Base-by-base conservation (phyloP, 108 stramenopile genomes). In the Cyclotella kingstonii region DNA sequence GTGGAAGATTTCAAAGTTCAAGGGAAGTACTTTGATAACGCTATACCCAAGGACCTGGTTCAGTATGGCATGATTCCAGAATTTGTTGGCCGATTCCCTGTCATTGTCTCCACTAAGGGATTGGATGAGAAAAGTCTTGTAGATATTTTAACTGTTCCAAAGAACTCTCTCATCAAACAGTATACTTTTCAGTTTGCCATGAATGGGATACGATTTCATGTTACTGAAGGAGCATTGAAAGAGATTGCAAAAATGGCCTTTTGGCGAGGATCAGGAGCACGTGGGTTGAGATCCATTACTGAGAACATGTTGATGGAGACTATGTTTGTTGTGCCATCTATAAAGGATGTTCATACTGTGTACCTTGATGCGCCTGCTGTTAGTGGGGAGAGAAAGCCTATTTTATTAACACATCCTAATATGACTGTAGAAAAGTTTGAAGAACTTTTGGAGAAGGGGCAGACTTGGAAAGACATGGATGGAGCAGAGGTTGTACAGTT, bases 11-110 rank as follows among this genome's bases (percentile, higher is more conserved):
- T 84, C 46, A 82, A 85, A 53, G 83, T 92, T 17, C 88, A 93
- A 59, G 93, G 89, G 1, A 83, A 81, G 33, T 91, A 88, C 68
- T 95, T 97, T 61, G 85, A 95, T 48, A 81, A 70, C 52, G 95
- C 90, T 38, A 90, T 95, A 70, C 97, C 98, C 30, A 90, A 87
- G 60, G 98, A 98, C 80, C 78, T 98, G 40, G 86, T 95, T 14
- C 79, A 84, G 29, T 98, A 77, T 60, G 98, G 96, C 6, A 94
- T 98, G 82, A 97, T 98, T 54, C 98, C 98, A 17, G 98, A 98
- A 69, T 97, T 97, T 46, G 83, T 97, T 29, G 98, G 98, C 15
- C 87, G 98, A 25, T 97, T 98, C 73, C 96, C 98, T 5, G 86
- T 96, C 7, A 91, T 98, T 50, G 93, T 95, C 10, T 84, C 94